A percentile compares a stretch with the other conserved stretches of the same genome.
Evolutionary conservation across 1,284 basidiomycete species (phyloP).

Genomic region (Papiliotrema terrestris): DNA sequence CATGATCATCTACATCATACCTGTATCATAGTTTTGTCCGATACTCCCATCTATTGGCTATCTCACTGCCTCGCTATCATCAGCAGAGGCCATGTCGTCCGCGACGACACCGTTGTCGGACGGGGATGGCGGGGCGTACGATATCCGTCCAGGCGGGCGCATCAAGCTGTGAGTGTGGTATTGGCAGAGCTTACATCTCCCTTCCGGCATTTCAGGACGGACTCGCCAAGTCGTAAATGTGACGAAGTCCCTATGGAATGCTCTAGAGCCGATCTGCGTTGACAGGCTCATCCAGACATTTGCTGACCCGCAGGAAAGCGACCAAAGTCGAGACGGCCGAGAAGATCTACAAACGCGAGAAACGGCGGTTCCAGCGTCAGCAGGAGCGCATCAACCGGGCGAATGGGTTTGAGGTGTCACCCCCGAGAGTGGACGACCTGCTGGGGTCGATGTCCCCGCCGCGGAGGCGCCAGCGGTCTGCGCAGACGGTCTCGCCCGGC

Average conservation of each 20-base stretch:
- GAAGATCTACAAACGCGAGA: conserved; percentile 28
- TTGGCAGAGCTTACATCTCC: no score
- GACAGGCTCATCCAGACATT: not conserved
- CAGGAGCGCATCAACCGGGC: conserved; percentile 28
- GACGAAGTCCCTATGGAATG: not conserved
- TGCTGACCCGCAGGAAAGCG: conserved; percentile 26
- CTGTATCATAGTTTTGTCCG: no score
- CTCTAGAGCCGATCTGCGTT: not conserved
- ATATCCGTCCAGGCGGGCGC: not conserved
- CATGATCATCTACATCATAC: no score
- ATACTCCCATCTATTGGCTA: no score
- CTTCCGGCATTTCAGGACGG: not conserved
- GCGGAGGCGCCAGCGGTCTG: not conserved
- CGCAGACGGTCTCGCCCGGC: not conserved
- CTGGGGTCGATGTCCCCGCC: conserved; percentile 27
- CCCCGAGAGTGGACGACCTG: conserved; percentile 8
- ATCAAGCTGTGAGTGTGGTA: conserved; percentile 1
- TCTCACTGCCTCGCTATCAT: no score
- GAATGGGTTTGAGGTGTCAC: conserved; percentile 26
- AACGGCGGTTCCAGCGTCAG: conserved; percentile 14
- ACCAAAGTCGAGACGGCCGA: conserved; percentile 29
- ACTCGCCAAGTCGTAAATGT: not conserved
- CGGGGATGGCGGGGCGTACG: not conserved
- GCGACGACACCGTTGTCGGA: no score
- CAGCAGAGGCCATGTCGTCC: no score